Evolutionary conservation across 345 rosid genomes (phyloP).

Genomic region (Corchorus capsularis): DNA sequence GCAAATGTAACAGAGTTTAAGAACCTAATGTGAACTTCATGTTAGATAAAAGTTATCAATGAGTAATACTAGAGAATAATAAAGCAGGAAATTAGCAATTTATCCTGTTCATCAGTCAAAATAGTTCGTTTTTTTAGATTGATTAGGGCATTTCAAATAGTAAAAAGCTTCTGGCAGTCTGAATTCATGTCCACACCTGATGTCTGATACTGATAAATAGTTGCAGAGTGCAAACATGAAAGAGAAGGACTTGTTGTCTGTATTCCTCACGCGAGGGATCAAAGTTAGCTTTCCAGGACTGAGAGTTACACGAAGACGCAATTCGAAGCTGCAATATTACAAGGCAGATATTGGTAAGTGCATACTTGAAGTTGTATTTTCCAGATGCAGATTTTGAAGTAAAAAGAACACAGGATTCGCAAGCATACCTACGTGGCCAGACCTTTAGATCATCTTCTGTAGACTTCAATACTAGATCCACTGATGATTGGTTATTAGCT

Average conservation of each 20-base stretch:
- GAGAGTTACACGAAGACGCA: conserved; percentile 78
- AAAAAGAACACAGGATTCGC: conserved; percentile 14
- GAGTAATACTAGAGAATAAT: not conserved
- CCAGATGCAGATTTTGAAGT: not conserved
- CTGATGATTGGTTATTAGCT: conserved; percentile 63
- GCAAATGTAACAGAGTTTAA: conserved; percentile 42
- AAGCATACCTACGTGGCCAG: conserved; percentile 82
- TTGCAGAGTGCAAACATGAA: conserved; percentile 73
- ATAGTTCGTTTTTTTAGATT: not conserved
- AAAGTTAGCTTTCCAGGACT: conserved; percentile 78
- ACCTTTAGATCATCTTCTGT: conserved; percentile 75
- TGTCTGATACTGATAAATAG: conserved; percentile 85
- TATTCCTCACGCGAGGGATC: conserved; percentile 94
- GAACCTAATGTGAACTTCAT: conserved; percentile 12
- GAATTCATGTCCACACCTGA: conserved; percentile 56
- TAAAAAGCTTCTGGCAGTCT: conserved; percentile 13
- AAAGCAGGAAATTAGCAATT: not conserved
- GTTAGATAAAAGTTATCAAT: conserved; percentile 6
- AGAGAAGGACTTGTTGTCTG: conserved; percentile 76
- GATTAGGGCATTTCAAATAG: not conserved
- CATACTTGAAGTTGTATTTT: conserved; percentile 5
- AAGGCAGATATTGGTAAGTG: conserved; percentile 9
- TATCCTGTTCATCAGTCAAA: not conserved
- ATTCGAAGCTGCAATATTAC: conserved; percentile 72
- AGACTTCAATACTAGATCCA: conserved; percentile 77